Percentiles rank a stretch among this genome's conserved stretches.
Evolutionary conservation across 371 early-diverging fungal genomes (phyloP).

Genomic region (Mucor indicus): DNA sequence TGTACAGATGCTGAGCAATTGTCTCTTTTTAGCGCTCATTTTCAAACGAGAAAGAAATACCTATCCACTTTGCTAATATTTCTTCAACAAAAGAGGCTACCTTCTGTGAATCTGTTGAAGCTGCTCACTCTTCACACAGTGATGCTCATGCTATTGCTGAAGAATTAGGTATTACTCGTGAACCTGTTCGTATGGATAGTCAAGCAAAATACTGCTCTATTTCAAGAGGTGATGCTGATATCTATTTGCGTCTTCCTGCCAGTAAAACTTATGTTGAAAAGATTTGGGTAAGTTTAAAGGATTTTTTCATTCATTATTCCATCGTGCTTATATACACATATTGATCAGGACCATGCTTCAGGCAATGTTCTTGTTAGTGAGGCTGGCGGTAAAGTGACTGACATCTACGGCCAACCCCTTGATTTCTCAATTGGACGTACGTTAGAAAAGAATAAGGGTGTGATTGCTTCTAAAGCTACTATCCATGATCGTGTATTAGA

Average conservation of each 20-base stretch:
- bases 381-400: constrained; percentile 94
- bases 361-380: constrained; percentile 88
- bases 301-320: too few relatives aligned
- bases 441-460: constrained; percentile 81
- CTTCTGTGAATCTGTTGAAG: constrained; percentile 94
- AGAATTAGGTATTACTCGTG: constrained; percentile 69
- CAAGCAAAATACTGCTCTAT: constrained; percentile 93
- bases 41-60: constrained; percentile 51
- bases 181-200: constrained; percentile 87
- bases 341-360: constrained; percentile 97
- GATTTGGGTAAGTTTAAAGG: too few relatives aligned
- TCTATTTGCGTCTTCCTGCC: constrained; percentile 87
- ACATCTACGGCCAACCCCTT: constrained; percentile 79
- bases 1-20: too few relatives aligned
- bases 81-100: constrained; percentile 58
- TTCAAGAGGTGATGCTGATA: constrained; percentile 89
- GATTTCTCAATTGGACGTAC: constrained; percentile 90
- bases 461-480: constrained; percentile 75
- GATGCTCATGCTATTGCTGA: constrained; percentile 75
- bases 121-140: constrained; percentile 84
- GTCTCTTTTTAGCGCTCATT: constrained; percentile 66
- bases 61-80: constrained; percentile 62
- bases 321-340: too few relatives aligned
- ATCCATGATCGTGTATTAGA: constrained; percentile 65
- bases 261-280: constrained; percentile 85